Evolutionary conservation across 805 yeast genomes (phyloP).

Genomic region (Ogataea wickerhamii): DNA sequence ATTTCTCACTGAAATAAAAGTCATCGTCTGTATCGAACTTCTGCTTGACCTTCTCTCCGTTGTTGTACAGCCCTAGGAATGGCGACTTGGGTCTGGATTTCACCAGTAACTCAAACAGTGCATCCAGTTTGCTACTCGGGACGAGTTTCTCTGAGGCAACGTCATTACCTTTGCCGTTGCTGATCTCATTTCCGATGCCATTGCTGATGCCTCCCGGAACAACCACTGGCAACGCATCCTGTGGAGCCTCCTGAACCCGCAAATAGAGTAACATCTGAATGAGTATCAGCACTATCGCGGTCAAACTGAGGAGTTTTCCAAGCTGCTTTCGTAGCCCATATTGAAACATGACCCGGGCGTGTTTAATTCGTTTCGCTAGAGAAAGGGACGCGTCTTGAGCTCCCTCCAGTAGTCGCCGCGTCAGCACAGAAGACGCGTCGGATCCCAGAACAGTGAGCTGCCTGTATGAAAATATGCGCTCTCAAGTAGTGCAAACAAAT

Average conservation of each 20-base stretch:
- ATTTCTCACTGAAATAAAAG: constrained; percentile 43
- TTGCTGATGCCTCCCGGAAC: background rate
- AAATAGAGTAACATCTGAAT: background rate
- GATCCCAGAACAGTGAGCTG: no score
- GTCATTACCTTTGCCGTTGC: background rate
- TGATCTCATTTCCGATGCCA: constrained; percentile 1
- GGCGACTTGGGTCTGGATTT: constrained; percentile 34
- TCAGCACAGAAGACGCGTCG: no score
- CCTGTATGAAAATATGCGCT: no score
- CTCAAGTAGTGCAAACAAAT: no score
- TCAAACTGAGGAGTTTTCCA: background rate
- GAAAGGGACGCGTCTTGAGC: no score
- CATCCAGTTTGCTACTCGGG: constrained; percentile 8
- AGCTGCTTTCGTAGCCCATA: background rate
- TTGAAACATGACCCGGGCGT: no score
- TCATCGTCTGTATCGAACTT: constrained; percentile 38
- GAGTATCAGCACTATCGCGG: background rate
- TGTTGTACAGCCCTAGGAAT: constrained; percentile 42
- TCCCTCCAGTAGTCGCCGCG: no score
- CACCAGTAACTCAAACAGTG: constrained; percentile 25
- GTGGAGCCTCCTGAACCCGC: background rate
- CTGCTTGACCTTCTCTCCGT: constrained; percentile 41
- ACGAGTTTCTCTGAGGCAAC: no score
- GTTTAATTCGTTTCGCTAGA: no score
- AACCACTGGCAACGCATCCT: background rate